A percentile compares a stretch with the other conserved stretches of the same genome.
phyloP scores from a whole-genome alignment of 2,329 filamentous ascomycete genomes.

The Berkeleyomyces rouxiae region DNA sequence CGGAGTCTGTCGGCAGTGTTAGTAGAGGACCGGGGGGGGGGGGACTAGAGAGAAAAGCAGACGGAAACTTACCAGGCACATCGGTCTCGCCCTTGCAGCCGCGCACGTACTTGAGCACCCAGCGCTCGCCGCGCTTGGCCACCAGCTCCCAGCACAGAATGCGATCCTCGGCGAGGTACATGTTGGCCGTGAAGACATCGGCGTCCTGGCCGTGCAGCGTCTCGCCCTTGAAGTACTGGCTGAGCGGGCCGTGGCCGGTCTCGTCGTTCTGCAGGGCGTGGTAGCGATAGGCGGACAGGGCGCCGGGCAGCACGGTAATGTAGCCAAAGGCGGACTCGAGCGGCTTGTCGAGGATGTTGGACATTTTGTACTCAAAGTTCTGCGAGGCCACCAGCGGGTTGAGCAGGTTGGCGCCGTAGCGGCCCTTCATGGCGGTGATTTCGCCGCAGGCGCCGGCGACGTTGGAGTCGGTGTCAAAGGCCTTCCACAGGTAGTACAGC shows the following conservation, averaged over 20 bases:
- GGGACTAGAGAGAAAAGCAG: not conserved
- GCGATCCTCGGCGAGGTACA: slow-evolving; percentile 81
- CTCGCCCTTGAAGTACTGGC: slow-evolving; percentile 98
- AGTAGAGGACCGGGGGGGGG: slow-evolving; percentile 14
- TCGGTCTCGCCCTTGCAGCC: slow-evolving; percentile 93
- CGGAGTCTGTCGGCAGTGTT: slow-evolving; percentile 43
- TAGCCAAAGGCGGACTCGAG: slow-evolving; percentile 95
- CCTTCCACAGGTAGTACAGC: slow-evolving; percentile 97
- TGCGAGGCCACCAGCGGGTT: slow-evolving; percentile 93
- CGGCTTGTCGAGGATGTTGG: slow-evolving; percentile 94
- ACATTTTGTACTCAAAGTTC: slow-evolving; percentile 99
- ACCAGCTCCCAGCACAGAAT: slow-evolving; percentile 91
- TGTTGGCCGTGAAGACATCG: slow-evolving; percentile 94
- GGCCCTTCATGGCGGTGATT: slow-evolving; percentile 93
- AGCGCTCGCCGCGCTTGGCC: slow-evolving; percentile 82
- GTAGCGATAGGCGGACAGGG: slow-evolving; percentile 87
- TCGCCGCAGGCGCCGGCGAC: slow-evolving; percentile 94
- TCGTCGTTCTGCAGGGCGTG: slow-evolving; percentile 93
- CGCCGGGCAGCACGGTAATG: slow-evolving; percentile 90
- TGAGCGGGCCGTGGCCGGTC: slow-evolving; percentile 83
- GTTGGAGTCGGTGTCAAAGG: slow-evolving; percentile 93
- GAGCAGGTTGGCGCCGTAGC: slow-evolving; percentile 61
- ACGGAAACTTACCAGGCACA: slow-evolving; percentile 58
- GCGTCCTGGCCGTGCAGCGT: slow-evolving; percentile 91
- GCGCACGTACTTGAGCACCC: slow-evolving; percentile 97